phyloP scores from a whole-genome alignment of 768 basidiomycete genomes.

The Termitomyces sp. region DNA sequence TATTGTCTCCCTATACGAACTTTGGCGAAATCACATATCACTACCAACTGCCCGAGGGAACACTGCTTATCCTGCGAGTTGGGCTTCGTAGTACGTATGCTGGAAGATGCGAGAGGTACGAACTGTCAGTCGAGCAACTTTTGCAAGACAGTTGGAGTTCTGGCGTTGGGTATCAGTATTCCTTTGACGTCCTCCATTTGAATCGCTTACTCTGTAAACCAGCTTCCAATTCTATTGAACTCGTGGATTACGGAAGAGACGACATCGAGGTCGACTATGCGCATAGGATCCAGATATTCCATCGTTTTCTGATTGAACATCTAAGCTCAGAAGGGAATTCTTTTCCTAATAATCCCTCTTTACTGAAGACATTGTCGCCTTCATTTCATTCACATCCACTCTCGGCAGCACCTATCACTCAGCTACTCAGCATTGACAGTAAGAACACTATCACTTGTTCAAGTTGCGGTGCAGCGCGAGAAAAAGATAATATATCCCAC shows the following conservation, averaged over 20 bases:
- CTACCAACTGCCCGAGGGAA: slow-evolving; percentile 81
- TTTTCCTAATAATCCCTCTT: slow-evolving; percentile 51
- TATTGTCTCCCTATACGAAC: slow-evolving; percentile 72
- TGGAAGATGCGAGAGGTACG: slow-evolving; percentile 88
- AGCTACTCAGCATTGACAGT: slow-evolving; percentile 77
- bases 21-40: slow-evolving; percentile 89
- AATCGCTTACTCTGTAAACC: neutral
- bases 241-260: slow-evolving; percentile 85
- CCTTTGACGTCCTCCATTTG: slow-evolving; percentile 5
- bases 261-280: slow-evolving; percentile 70
- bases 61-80: slow-evolving; percentile 94
- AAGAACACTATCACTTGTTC: slow-evolving; percentile 71
- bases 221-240: slow-evolving; percentile 77
- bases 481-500: slow-evolving; percentile 77
- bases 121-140: slow-evolving; percentile 98
- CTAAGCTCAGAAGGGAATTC: slow-evolving; percentile 69
- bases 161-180: slow-evolving; percentile 64
- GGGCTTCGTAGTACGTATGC: slow-evolving; percentile 91
- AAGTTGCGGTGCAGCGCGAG: slow-evolving; percentile 63
- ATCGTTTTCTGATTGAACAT: slow-evolving; percentile 88
- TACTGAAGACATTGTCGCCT: slow-evolving; percentile 31
- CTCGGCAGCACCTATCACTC: slow-evolving; percentile 71
- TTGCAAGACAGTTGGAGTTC: slow-evolving; percentile 85
- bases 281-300: slow-evolving; percentile 90
- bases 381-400: slow-evolving; percentile 19